Base-by-base conservation (phyloP, 768 basidiomycete genomes). In the Amanita muscaria region DNA sequence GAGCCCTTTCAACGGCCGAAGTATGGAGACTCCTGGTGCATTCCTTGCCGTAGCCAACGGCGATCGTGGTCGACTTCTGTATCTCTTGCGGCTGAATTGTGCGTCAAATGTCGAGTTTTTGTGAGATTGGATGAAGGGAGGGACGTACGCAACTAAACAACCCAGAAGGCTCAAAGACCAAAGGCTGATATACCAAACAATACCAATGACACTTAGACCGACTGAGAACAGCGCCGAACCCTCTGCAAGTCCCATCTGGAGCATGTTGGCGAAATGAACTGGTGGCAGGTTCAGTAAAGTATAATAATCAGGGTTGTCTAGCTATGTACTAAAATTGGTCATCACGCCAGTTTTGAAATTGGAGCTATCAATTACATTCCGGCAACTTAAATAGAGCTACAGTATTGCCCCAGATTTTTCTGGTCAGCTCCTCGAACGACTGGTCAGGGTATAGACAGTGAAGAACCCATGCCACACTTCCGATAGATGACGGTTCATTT, bases 1-100 rank as follows among this genome's bases (percentile, higher is more conserved):
- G 18, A 99, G 70, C 11, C 96, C 96, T 60, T 93, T 93, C 40
- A 99, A 71, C 5, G 96, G 96, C 36, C 96, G 80, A 40, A 98
- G 72, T 53, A 98, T 90, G 2, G 92, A 89, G 23, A 98, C 94
- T 15, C 92, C 94, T 9, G 92, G 91, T 3, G 77, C 75, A 14
- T 68, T 57, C 14, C 60, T 55, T 5, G 66, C 49, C n/a, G 70
- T 67, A 5, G 76, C 64, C 25, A 76, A 66, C 23, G 79, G 81
- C 5, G 80, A 81, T 14, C 74, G 73, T 22, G 80, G 79, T 24
- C 80, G 74, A 40, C 72, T 64, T 35, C 81, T 72, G 60, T 92
- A 96, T 35, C 88, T 74, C 56, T 70, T 77, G 12, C 87, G 80
- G 18, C 92, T 96, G 46, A 15, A 40, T 25, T 37, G 25, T 25